Conservation (phyloP, 139 green algal genomes). For the Chlorella sp. region DNA sequence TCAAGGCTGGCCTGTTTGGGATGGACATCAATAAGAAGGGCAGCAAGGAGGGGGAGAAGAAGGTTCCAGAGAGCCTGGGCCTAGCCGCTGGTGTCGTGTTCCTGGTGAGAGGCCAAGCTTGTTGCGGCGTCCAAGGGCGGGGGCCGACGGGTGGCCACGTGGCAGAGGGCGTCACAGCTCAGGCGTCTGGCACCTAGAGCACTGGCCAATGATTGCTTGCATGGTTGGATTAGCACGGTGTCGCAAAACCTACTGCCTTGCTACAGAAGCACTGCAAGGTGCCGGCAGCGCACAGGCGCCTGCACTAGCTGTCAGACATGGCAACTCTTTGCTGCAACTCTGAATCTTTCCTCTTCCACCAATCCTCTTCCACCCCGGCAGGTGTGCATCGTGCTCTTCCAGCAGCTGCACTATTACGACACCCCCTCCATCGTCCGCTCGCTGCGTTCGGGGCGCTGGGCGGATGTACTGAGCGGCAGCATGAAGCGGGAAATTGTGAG, state of each 20-base stretch:
- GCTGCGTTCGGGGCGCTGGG: not conserved
- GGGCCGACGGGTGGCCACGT: no score
- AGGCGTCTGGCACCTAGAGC: not conserved
- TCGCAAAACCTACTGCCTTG: no score
- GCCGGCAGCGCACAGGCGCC: not conserved
- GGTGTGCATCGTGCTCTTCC: conserved; percentile 90
- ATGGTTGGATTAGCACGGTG: no score
- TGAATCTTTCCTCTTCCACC: not conserved
- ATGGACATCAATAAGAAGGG: conserved; percentile 95
- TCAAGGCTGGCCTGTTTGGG: conserved; percentile 77
- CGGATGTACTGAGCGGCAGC: not conserved
- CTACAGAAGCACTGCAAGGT: not conserved
- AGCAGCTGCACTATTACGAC: conserved; percentile 92
- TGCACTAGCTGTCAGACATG: not conserved
- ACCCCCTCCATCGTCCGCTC: conserved; percentile 60
- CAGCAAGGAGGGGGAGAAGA: conserved; percentile 69
- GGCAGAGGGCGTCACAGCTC: no score
- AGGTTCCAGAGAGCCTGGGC: conserved; percentile 89
- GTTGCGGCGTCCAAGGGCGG: not conserved
- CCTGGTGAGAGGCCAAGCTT: conserved; percentile 51
- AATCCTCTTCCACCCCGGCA: conserved; percentile 1
- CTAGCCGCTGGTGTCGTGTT: conserved; percentile 93
- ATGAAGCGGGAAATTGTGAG: not conserved
- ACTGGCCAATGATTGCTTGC: no score
- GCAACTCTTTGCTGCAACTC: not conserved